Evolutionary conservation across 2,329 filamentous ascomycete species (phyloP).

Genomic region (Scopulariopsis brevicaulis): DNA sequence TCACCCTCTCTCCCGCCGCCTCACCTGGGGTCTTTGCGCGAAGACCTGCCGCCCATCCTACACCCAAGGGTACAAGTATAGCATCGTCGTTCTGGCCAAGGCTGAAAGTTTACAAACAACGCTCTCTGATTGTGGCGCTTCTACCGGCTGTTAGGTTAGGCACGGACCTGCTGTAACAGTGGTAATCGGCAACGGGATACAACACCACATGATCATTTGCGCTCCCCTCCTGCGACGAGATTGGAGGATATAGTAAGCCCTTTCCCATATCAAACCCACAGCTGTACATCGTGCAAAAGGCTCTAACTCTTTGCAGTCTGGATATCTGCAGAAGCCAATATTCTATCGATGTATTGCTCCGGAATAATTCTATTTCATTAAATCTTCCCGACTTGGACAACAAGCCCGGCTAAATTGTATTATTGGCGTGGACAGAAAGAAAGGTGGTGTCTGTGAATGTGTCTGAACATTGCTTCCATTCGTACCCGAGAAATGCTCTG

Average conservation of each 20-base stretch:
- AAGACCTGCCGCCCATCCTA: too few relatives aligned
- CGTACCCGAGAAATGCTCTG: not conserved
- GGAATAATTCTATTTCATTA: not conserved
- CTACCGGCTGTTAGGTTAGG: not conserved
- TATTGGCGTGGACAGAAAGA: not conserved
- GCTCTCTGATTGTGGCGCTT: not conserved
- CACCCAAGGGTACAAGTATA: too few relatives aligned
- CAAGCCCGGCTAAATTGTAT: not conserved
- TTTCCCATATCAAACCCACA: not conserved
- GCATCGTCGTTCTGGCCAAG: conserved; percentile 9
- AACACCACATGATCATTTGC: not conserved
- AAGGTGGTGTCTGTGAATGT: not conserved
- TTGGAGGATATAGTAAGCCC: conserved; percentile 1
- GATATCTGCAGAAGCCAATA: not conserved
- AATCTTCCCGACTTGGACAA: not conserved
- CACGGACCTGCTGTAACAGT: not conserved
- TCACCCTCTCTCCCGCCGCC: conserved; percentile 26
- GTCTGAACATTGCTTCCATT: not conserved
- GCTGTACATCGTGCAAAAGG: not conserved
- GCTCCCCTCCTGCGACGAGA: not conserved
- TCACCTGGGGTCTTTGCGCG: too few relatives aligned
- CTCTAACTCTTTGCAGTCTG: not conserved
- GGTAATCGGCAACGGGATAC: not conserved
- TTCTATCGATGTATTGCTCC: not conserved
- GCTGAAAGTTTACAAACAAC: conserved; percentile 17